Base-by-base conservation (phyloP, 352 stramenopile genomes). In the Phytophthora pisi region DNA sequence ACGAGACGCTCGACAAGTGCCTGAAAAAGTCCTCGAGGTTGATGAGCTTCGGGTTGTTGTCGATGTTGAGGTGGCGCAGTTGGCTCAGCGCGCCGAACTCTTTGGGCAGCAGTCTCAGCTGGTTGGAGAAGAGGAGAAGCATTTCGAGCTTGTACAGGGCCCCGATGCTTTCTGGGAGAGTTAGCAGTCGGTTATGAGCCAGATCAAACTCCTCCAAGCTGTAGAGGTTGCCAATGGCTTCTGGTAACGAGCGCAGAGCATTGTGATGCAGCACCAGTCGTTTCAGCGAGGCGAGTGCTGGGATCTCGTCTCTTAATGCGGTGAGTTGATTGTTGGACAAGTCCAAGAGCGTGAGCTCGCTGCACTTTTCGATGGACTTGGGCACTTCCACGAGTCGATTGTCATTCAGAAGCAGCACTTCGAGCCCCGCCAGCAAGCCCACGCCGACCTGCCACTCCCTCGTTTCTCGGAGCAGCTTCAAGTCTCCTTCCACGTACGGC, bases 401-500 rank as follows among this genome's bases (percentile, higher is more conserved):
- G 68, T 92, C 72, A 16, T 64, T 74, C 24, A 93, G 62, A 36
- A 81, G 66, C 1, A 93, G 70, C 16, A 76, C 67, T 30, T 77
- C 23, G 2, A 93, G 64, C 2, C 58, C 53, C 3, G 3, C 15
- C 13, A 45, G 3, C 53, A 63, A 11, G 90, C 84, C 82, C 10
- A 92, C 64, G 4, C 82, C 79, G 7, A 92, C 78, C n/a, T 89
- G 80, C 84, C 84, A 92, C 57, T 90, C 82, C 30, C 81, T 70
- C 8, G 82, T 92, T 59, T 92, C 84, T 42, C 84, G 79, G 59
- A 92, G 51, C 15, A 92, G 57, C 61, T 88, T 86, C 43, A 92
- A 60, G 53, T 92, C 38, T 45, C 38, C 38, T 45, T 45, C 38
- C 38, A 45, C 38, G 38, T 45, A 45, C 81, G 84, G 82, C 16